phyloP scores from a whole-genome alignment of 23 red algal species.

The Gracilaria domingensis region DNA sequence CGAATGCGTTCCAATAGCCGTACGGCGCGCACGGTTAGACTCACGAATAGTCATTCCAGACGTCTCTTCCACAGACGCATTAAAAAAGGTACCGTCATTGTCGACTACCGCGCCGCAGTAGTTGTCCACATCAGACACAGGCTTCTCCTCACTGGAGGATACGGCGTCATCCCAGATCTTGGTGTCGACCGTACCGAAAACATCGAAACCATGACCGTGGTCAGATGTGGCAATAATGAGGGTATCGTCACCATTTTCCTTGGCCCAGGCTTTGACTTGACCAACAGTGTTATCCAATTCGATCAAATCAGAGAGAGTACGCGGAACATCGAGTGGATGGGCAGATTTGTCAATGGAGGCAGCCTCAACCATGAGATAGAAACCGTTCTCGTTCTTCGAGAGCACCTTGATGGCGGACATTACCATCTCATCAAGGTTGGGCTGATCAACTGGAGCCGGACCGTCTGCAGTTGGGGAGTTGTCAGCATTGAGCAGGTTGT shows the following conservation, averaged over 20 bases:
- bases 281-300: slow-evolving; percentile 62
- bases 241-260: slow-evolving; percentile 60
- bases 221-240: slow-evolving; percentile 62
- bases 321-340: slow-evolving; percentile 56
- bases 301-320: slow-evolving; percentile 46
- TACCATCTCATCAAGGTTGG: slow-evolving; percentile 70
- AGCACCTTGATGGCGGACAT: slow-evolving; percentile 65
- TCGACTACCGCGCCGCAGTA: slow-evolving; percentile 36
- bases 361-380: slow-evolving; percentile 69
- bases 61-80: slow-evolving; percentile 2
- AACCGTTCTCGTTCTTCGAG: slow-evolving; percentile 55
- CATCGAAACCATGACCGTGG: slow-evolving; percentile 69
- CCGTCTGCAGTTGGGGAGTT: slow-evolving; percentile 45
- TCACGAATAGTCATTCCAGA: slow-evolving; percentile 19
- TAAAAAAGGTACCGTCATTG: slow-evolving; percentile 37
- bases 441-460: slow-evolving; percentile 34
- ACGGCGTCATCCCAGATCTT: slow-evolving; percentile 59
- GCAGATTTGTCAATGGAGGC: slow-evolving; percentile 69
- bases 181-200: slow-evolving; percentile 69
- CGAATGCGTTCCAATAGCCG: slow-evolving; percentile 42
- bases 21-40: slow-evolving; percentile 34
- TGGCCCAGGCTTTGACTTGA: slow-evolving; percentile 46
- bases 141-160: slow-evolving; percentile 8
- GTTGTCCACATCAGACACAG: slow-evolving; percentile 45
- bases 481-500: slow-evolving; percentile 36